Conservation (phyloP, 1,284 basidiomycete genomes). For the Naganishia albida region DNA sequence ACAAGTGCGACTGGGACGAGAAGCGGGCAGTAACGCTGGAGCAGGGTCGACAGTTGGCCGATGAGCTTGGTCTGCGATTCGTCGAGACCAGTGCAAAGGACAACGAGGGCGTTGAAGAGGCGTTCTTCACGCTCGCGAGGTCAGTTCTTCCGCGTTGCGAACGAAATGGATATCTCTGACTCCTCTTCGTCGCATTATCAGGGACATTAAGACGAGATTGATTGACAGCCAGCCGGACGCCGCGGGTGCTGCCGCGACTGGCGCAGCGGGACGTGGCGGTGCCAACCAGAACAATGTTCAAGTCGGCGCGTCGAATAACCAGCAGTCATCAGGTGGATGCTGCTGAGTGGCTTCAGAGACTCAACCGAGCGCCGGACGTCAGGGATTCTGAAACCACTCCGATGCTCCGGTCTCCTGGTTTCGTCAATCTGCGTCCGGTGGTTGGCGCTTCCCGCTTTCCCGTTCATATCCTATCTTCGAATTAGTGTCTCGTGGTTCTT, state of each 20-base stretch:
- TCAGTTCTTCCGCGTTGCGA: conserved; percentile 54
- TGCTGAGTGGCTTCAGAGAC: conserved; percentile 1
- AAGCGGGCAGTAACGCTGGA: conserved; percentile 82
- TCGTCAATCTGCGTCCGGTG: not conserved
- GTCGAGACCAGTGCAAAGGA: conserved; percentile 98
- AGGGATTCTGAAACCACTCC: no score
- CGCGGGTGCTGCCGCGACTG: conserved; percentile 31
- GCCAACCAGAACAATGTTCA: conserved; percentile 17
- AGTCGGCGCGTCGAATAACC: conserved; percentile 6
- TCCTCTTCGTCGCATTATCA: conserved; percentile 47
- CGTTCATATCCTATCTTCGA: conserved; percentile 1
- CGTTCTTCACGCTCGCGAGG: conserved; percentile 96
- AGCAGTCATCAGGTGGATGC: conserved; percentile 32
- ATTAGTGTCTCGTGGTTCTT: conserved; percentile 3
- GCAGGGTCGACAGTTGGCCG: conserved; percentile 70
- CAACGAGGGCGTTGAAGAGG: conserved; percentile 97
- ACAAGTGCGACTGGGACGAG: conserved; percentile 99
- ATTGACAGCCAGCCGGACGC: conserved; percentile 85
- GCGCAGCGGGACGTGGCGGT: not conserved
- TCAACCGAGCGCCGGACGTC: no score
- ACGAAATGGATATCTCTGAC: not conserved
- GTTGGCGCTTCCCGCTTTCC: not conserved
- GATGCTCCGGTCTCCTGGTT: not conserved
- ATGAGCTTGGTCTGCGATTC: conserved; percentile 85
- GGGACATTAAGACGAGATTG: conserved; percentile 93